Evolutionary conservation across 1,284 basidiomycete species (phyloP).

Genomic region (Flammula alnicola): DNA sequence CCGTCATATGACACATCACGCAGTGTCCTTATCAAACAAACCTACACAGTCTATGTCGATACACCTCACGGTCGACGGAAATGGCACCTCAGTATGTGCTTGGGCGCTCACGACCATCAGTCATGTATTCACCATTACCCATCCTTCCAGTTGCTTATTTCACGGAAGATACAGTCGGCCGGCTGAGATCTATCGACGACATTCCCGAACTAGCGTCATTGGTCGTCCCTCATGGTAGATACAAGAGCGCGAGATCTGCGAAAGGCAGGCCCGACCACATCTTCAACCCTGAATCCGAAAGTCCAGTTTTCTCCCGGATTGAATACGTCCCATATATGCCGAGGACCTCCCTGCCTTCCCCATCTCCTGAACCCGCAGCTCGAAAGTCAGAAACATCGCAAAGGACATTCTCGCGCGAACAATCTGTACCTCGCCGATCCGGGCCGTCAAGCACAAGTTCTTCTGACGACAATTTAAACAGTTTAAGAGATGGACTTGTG

Average conservation of each 20-base stretch:
- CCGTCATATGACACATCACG: slow-evolving; percentile 38
- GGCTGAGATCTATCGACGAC: slow-evolving; percentile 65
- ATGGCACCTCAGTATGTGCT: slow-evolving; percentile 77
- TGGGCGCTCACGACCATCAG: slow-evolving; percentile 1
- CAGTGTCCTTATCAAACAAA: slow-evolving; percentile 71
- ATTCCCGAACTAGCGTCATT: slow-evolving; percentile 59
- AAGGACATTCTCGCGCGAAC: slow-evolving; percentile 12
- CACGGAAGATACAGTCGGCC: slow-evolving; percentile 66
- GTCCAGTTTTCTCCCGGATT: slow-evolving; percentile 39
- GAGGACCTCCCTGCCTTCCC: slow-evolving; percentile 28
- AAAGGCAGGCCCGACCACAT: slow-evolving; percentile 57
- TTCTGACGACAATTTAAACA: slow-evolving; percentile 31
- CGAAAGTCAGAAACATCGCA: slow-evolving; percentile 20
- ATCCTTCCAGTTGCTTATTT: slow-evolving; percentile 69
- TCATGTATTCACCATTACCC: slow-evolving; percentile 11
- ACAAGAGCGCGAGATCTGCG: slow-evolving; percentile 68
- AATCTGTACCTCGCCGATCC: slow-evolving; percentile 20
- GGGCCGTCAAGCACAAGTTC: slow-evolving; percentile 34
- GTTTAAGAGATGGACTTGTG: slow-evolving; percentile 43
- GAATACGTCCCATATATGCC: slow-evolving; percentile 49
- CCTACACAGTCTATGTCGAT: slow-evolving; percentile 77
- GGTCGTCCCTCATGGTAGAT: slow-evolving; percentile 65
- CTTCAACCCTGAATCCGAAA: slow-evolving; percentile 46
- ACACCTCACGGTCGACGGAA: slow-evolving; percentile 68
- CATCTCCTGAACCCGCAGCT: slow-evolving; percentile 27